Conservation (phyloP, 805 yeast species). For the Candida ovalis region DNA sequence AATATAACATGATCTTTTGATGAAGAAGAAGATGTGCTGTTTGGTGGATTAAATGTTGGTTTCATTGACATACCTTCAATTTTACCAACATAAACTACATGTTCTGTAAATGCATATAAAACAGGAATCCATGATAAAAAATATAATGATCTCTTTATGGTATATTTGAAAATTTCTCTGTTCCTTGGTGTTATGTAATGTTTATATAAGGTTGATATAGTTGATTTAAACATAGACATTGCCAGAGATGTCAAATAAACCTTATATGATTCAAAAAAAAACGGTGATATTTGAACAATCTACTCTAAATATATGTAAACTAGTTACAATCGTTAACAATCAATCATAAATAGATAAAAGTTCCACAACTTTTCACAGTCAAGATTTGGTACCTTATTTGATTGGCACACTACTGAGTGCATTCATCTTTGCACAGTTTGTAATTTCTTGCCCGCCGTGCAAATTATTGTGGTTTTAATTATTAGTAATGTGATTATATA, state of each 20-base stretch:
- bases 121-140: constrained; percentile 80
- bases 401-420: too few species aligned
- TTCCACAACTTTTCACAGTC: too few species aligned
- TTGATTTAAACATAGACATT: neutral
- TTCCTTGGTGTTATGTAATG: constrained; percentile 6
- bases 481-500: too few species aligned
- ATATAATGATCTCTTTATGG: constrained; percentile 30
- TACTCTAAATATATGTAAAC: too few species aligned
- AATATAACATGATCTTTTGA: constrained; percentile 61
- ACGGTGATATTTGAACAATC: too few species aligned
- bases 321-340: too few species aligned
- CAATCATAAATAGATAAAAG: too few species aligned
- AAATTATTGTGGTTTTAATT: too few species aligned
- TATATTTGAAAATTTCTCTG: constrained; percentile 24
- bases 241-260: neutral
- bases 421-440: too few species aligned
- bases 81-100: constrained; percentile 67
- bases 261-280: too few species aligned
- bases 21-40: constrained; percentile 24
- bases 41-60: constrained; percentile 79
- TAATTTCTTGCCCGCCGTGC: too few species aligned
- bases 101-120: constrained; percentile 59
- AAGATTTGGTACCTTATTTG: too few species aligned
- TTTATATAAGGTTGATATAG: neutral
- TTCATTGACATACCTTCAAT: constrained; percentile 84